A percentile compares a stretch with the other conserved stretches of the same genome.
Evolutionary conservation across 805 yeast species (phyloP).

Genomic region (Saturnispora zaruensis): DNA sequence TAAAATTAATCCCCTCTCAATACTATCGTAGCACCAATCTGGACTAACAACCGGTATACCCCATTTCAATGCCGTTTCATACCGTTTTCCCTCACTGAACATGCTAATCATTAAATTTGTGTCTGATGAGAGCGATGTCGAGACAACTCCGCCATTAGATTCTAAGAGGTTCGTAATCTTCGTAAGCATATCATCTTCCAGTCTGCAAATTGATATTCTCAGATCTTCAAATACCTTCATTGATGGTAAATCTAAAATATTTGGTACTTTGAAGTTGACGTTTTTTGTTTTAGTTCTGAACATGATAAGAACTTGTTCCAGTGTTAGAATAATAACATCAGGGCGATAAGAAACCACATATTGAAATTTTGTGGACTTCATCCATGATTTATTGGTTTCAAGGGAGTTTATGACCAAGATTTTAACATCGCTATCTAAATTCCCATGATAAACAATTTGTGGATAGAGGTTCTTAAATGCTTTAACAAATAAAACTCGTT

Average conservation of each 20-base stretch:
- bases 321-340: slow-evolving; percentile 49
- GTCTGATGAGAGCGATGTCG: slow-evolving; percentile 39
- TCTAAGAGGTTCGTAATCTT: slow-evolving; percentile 29
- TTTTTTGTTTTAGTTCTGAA: slow-evolving; percentile 34
- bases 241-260: slow-evolving; percentile 5
- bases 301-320: slow-evolving; percentile 46
- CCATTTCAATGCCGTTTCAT: slow-evolving; percentile 45
- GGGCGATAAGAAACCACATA: slow-evolving; percentile 41
- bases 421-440: slow-evolving; percentile 23
- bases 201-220: slow-evolving; percentile 32
- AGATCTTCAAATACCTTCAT: slow-evolving; percentile 38
- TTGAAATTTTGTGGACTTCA: slow-evolving; percentile 43
- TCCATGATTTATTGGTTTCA: slow-evolving; percentile 19
- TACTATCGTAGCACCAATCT: slow-evolving; percentile 40
- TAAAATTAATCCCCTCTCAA: slow-evolving; percentile 37
- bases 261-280: slow-evolving; percentile 1
- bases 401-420: slow-evolving; percentile 21
- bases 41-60: slow-evolving; percentile 47
- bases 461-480: slow-evolving; percentile 15
- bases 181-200: slow-evolving; percentile 14
- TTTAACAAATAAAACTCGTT: slow-evolving; percentile 14
- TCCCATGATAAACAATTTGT: slow-evolving; percentile 16
- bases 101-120: slow-evolving; percentile 42
- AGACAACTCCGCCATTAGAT: slow-evolving; percentile 40
- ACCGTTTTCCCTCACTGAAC: slow-evolving; percentile 44